Conservation (phyloP, 2,329 filamentous ascomycete species). For the Aphanocladium album region DNA sequence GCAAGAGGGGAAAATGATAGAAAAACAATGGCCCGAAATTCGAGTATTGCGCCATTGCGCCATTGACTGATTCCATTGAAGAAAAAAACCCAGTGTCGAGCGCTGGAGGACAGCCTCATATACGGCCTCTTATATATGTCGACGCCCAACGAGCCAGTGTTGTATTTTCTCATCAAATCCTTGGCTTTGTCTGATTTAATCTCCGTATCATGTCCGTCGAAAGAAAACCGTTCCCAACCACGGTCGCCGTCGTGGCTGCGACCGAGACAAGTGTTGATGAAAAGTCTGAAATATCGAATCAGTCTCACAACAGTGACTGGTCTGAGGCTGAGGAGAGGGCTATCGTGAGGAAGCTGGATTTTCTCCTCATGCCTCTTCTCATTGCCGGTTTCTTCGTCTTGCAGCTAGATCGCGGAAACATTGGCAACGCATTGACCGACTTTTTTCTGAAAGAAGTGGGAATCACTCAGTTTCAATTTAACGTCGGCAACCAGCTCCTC, state of each 20-base stretch:
- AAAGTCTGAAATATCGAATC: background rate
- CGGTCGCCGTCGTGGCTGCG: background rate
- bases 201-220: background rate
- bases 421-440: constrained; percentile 29
- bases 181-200: background rate
- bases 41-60: background rate
- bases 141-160: background rate
- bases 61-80: no score
- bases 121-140: background rate
- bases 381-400: constrained; percentile 35
- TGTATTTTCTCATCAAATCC: no score
- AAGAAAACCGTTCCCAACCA: background rate
- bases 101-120: background rate
- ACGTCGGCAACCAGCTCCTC: constrained; percentile 39
- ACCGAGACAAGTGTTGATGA: background rate
- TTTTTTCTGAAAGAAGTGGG: constrained; percentile 41
- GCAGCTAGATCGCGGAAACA: constrained; percentile 25
- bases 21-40: background rate
- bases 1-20: no score
- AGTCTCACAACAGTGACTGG: background rate
- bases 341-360: background rate
- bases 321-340: background rate
- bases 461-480: constrained; percentile 42
- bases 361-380: constrained; percentile 33
- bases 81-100: background rate